These are phyloP conservation scores for Thozetella sp. DNA, from an alignment of 495 filamentous ascomycete genomes.

Conservation along the genomic window DNA sequence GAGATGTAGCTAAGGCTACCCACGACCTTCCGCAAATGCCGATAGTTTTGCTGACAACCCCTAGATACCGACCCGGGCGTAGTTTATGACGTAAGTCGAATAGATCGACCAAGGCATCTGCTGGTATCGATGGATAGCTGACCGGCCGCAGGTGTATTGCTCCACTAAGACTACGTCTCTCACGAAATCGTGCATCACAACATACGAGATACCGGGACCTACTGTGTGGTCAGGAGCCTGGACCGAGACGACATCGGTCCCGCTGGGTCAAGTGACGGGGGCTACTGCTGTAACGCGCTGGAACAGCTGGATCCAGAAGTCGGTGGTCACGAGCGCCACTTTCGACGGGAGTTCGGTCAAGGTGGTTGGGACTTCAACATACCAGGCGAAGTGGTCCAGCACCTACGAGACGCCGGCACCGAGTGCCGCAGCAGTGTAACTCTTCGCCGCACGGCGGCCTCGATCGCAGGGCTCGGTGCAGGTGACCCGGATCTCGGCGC, in stretches of 20 bases:
- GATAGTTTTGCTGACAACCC: no score
- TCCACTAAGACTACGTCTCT: conserved; percentile 23
- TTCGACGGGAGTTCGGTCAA: conserved; percentile 12
- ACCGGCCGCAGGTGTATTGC: conserved; percentile 36
- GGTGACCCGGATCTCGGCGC: no score
- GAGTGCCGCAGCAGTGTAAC: not conserved
- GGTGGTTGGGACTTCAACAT: conserved; percentile 23
- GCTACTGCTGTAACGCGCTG: conserved; percentile 21
- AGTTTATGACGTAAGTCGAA: conserved; percentile 25
- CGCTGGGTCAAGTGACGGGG: conserved; percentile 22
- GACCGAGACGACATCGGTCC: conserved; percentile 27
- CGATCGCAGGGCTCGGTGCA: no score
- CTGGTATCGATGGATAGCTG: no score
- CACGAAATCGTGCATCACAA: conserved; percentile 25
- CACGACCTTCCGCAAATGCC: no score
- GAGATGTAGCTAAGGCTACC: no score
- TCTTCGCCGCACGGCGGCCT: not conserved
- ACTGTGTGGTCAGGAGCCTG: conserved; percentile 34
- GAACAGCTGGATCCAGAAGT: conserved; percentile 33
- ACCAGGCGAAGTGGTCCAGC: conserved; percentile 24
- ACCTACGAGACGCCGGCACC: conserved; percentile 15
- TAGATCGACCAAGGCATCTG: no score
- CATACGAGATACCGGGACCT: conserved; percentile 25
- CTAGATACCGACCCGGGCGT: conserved; percentile 29
- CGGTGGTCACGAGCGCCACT: conserved; percentile 29